Evolutionary conservation across 495 filamentous ascomycete species (phyloP).

Genomic region (Hypoxylon cercidicola): DNA sequence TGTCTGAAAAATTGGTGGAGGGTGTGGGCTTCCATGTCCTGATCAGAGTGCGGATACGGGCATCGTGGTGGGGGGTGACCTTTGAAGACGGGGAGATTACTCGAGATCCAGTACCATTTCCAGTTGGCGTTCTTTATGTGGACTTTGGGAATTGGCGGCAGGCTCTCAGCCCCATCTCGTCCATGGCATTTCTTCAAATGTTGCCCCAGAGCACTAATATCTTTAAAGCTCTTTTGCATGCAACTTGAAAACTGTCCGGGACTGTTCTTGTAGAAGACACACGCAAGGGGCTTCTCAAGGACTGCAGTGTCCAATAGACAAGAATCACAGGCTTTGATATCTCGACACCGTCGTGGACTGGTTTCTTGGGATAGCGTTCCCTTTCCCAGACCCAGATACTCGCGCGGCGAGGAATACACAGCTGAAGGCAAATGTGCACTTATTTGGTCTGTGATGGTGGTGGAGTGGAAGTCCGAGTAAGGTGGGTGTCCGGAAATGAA

Average conservation of each 20-base stretch:
- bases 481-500: too few relatives aligned
- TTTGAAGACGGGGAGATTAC: slow-evolving; percentile 35
- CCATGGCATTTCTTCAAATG: slow-evolving; percentile 34
- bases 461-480: too few relatives aligned
- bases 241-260: slow-evolving; percentile 19
- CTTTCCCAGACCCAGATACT: too few relatives aligned
- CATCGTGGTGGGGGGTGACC: slow-evolving; percentile 17
- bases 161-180: slow-evolving; percentile 18
- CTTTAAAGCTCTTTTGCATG: slow-evolving; percentile 24
- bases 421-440: too few relatives aligned
- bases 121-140: neutral
- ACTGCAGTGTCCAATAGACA: neutral
- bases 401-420: too few relatives aligned
- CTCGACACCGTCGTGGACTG: neutral
- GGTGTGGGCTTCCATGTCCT: slow-evolving; percentile 19
- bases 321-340: slow-evolving; percentile 6
- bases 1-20: neutral
- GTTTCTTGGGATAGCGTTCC: too few relatives aligned
- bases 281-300: slow-evolving; percentile 22
- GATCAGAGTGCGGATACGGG: slow-evolving; percentile 29
- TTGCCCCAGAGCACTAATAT: slow-evolving; percentile 30
- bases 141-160: slow-evolving; percentile 21
- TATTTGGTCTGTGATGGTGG: too few relatives aligned
- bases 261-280: slow-evolving; percentile 38
- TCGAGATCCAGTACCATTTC: slow-evolving; percentile 41